Evolutionary conservation across 202 grass and related monocot genomes (phyloP).

Genomic region (Schoenoplectus triqueter): DNA sequence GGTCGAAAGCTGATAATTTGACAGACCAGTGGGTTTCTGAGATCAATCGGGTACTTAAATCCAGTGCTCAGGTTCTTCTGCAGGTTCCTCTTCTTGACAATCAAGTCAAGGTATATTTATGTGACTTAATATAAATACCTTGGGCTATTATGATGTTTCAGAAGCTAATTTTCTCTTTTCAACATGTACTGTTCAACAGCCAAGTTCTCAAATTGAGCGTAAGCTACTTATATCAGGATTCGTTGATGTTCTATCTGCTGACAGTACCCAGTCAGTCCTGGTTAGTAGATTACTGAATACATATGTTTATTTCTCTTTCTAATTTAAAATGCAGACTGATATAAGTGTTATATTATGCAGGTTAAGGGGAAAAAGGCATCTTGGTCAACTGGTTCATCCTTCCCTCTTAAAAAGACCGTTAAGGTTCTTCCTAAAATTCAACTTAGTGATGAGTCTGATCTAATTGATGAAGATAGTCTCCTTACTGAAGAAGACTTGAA

Average conservation of each 20-base stretch:
- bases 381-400: conserved; percentile 86
- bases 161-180: not conserved
- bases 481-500: conserved; percentile 90
- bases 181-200: conserved; percentile 40
- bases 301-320: not conserved
- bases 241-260: conserved; percentile 66
- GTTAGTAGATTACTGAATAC: conserved; percentile 45
- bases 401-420: conserved; percentile 65
- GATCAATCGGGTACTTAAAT: conserved; percentile 62
- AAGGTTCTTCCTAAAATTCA: conserved; percentile 81
- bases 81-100: conserved; percentile 42
- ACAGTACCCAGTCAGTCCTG: conserved; percentile 50
- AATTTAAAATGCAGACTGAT: not conserved
- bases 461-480: conserved; percentile 95
- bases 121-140: not conserved
- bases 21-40: conserved; percentile 57
- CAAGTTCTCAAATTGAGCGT: conserved; percentile 61
- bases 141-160: not conserved
- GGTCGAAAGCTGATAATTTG: conserved; percentile 53
- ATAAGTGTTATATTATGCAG: conserved; percentile 38
- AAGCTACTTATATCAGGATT: conserved; percentile 80
- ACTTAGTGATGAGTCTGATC: conserved; percentile 71
- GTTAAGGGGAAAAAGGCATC: conserved; percentile 90
- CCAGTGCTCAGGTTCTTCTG: conserved; percentile 54
- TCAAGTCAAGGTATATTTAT: conserved; percentile 51